These are phyloP conservation scores for Cercospora sp. DNA, from an alignment of 2,329 filamentous ascomycete genomes.

Conservation along the genomic window DNA sequence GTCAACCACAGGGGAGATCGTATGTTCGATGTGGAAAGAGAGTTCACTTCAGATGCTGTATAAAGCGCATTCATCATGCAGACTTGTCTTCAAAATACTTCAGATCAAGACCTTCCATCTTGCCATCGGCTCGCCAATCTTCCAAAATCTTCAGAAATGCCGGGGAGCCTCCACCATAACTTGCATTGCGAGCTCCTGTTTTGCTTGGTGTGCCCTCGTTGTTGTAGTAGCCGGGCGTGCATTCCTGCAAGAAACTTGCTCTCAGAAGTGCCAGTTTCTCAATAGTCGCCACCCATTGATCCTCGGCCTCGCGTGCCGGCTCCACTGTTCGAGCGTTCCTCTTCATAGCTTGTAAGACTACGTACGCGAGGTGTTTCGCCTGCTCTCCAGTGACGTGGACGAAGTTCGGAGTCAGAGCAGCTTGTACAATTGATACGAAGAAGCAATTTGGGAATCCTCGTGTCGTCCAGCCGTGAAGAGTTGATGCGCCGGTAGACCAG, in stretches of 20 bases:
- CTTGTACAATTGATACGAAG: conserved; percentile 48
- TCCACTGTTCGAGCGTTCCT: conserved; percentile 42
- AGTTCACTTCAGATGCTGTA: neutral
- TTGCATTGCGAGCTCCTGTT: conserved; percentile 20
- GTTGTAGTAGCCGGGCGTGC: conserved; percentile 57
- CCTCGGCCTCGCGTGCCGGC: conserved; percentile 48
- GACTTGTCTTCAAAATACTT: conserved; percentile 15
- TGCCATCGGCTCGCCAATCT: conserved; percentile 24
- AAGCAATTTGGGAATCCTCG: conserved; percentile 58
- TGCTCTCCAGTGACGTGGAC: conserved; percentile 41
- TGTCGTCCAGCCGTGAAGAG: conserved; percentile 54
- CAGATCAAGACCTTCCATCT: conserved; percentile 26
- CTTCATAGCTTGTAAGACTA: conserved; percentile 42
- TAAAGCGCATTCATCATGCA: conserved; percentile 2
- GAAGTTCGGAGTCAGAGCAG: conserved; percentile 44
- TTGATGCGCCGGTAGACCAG: conserved; percentile 46
- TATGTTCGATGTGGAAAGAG: neutral
- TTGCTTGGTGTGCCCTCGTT: conserved; percentile 41
- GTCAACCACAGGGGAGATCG: neutral
- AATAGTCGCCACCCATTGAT: conserved; percentile 49
- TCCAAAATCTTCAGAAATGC: conserved; percentile 28
- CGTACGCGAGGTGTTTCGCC: conserved; percentile 48
- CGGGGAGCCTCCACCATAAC: conserved; percentile 25
- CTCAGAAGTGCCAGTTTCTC: conserved; percentile 45
- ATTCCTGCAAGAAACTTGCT: conserved; percentile 45